phyloP scores from a whole-genome alignment of 73 alveolate species.

The Diophrys sp. region DNA sequence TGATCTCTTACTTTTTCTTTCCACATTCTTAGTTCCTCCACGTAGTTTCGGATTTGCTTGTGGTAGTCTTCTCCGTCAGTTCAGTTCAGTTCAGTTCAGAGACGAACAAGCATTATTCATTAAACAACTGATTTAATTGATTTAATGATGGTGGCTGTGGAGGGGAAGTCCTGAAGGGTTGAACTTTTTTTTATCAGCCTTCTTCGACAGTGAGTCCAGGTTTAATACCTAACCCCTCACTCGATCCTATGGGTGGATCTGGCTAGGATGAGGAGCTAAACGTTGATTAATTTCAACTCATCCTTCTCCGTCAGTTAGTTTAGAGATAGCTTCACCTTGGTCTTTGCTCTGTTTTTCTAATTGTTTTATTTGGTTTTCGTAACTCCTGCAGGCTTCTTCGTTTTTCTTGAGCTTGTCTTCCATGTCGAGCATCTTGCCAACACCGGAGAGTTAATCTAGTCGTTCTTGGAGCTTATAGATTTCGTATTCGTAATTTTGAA shows the following conservation, averaged over 20 bases:
- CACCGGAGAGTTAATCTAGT: conserved; percentile 8
- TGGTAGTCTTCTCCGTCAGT: conserved; percentile 7
- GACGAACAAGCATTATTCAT: too few species aligned
- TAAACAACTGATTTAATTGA: too few species aligned
- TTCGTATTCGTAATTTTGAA: neutral
- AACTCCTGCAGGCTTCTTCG: neutral
- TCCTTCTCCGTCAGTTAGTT: conserved; percentile 10
- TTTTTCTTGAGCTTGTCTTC: neutral
- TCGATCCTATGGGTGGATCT: too few species aligned
- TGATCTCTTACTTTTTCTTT: conserved; percentile 5
- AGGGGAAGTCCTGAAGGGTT: too few species aligned
- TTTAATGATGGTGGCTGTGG: too few species aligned
- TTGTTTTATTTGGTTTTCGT: neutral
- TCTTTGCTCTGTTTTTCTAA: neutral
- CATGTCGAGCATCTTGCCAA: conserved; percentile 20
- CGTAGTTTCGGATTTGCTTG: conserved; percentile 1
- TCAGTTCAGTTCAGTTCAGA: too few species aligned
- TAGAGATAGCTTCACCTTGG: conserved; percentile 1
- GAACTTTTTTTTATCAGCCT: too few species aligned
- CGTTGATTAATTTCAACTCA: too few species aligned
- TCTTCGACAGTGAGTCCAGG: too few species aligned
- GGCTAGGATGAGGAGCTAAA: too few species aligned
- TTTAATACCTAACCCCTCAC: too few species aligned
- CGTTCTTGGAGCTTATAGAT: neutral
- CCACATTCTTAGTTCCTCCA: conserved; percentile 20